phyloP scores from a whole-genome alignment of 306 rosid species.

The Casuarina equisetifolia region DNA sequence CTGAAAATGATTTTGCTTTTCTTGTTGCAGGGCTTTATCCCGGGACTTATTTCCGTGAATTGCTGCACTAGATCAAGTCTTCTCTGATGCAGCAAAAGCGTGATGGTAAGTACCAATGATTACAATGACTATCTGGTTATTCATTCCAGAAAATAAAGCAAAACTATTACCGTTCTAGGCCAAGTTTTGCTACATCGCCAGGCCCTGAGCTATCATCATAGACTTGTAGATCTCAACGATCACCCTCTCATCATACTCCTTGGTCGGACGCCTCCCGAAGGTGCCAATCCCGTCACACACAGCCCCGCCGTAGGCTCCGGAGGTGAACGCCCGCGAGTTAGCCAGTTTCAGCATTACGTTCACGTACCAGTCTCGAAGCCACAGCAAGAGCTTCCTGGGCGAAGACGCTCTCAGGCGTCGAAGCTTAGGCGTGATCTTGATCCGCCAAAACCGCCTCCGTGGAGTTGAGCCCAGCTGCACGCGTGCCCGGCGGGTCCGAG shows the following conservation, averaged over 20 bases:
- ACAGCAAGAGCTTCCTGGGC: constrained; percentile 53
- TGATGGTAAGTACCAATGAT: too few species aligned
- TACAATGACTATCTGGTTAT: not conserved
- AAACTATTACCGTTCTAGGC: constrained; percentile 28
- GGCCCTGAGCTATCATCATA: constrained; percentile 46
- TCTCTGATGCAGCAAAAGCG: not conserved
- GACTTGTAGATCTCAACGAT: constrained; percentile 63
- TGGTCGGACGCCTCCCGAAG: constrained; percentile 33
- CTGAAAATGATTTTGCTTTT: not conserved
- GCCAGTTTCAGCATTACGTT: constrained; percentile 71
- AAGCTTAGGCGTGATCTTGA: constrained; percentile 55
- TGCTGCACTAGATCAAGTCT: not conserved
- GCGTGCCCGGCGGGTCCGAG: constrained; percentile 24
- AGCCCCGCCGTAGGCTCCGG: constrained; percentile 37
- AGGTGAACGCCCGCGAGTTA: constrained; percentile 45
- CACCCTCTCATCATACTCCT: constrained; percentile 85
- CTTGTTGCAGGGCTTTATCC: not conserved
- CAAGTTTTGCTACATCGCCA: constrained; percentile 28
- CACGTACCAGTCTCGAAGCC: constrained; percentile 80
- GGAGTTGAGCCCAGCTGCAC: constrained; percentile 32
- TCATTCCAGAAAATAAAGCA: not conserved
- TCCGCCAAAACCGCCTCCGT: constrained; percentile 49
- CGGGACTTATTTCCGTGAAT: not conserved
- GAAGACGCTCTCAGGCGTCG: constrained; percentile 42
- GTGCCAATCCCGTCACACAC: constrained; percentile 4